Evolutionary conservation across 345 rosid species (phyloP).

Genomic region (Psidium guajava): DNA sequence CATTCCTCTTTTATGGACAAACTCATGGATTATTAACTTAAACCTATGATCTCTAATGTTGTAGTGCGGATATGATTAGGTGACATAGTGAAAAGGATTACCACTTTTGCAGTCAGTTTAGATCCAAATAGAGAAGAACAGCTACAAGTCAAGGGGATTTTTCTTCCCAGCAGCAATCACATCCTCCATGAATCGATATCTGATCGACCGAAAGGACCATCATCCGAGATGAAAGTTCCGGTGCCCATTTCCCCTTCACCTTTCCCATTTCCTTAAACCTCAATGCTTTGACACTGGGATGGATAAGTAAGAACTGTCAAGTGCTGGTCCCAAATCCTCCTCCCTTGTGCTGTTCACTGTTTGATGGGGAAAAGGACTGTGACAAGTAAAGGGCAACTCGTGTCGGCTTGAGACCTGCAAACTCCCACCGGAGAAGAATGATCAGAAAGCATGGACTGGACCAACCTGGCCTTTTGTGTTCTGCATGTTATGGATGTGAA

Average conservation of each 20-base stretch:
- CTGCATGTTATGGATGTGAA: not conserved
- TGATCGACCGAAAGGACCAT: not conserved
- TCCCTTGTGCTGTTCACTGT: not conserved
- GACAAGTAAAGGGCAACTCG: not conserved
- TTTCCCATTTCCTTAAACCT: not conserved
- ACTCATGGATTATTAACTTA: not conserved
- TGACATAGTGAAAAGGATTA: not conserved
- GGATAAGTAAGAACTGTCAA: not conserved
- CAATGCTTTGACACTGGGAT: not conserved
- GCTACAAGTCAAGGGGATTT: not conserved
- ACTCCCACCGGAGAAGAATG: not conserved
- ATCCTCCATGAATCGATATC: not conserved
- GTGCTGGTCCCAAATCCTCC: not conserved
- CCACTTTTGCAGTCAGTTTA: not conserved
- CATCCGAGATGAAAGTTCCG: not conserved
- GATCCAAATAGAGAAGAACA: not conserved
- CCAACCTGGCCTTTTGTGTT: not conserved
- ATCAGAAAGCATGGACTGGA: not conserved
- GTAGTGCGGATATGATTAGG: not conserved
- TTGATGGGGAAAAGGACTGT: not conserved
- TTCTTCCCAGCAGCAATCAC: not conserved
- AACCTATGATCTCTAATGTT: not conserved
- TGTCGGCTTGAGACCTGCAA: not conserved
- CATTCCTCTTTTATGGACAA: not conserved
- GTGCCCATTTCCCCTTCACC: not conserved